A percentile compares a stretch with the other conserved stretches of the same genome.
phyloP scores from a whole-genome alignment of 495 filamentous ascomycete species.

The Pyrenopolyporus hunteri region DNA sequence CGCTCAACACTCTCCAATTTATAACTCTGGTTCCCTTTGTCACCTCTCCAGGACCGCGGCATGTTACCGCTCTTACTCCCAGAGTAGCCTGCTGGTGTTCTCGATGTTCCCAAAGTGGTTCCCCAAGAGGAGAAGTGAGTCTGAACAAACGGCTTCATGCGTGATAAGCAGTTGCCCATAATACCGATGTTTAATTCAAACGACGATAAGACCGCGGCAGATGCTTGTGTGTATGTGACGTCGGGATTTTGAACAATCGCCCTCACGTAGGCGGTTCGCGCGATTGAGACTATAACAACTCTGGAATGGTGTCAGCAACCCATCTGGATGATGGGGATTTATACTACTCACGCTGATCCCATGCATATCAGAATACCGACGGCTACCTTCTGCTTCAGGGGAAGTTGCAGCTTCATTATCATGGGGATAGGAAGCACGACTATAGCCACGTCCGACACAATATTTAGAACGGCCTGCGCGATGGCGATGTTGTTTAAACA shows the following conservation, averaged over 20 bases:
- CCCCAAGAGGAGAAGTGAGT: neutral
- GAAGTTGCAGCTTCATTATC: neutral
- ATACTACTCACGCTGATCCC: constrained; percentile 6
- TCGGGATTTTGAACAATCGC: constrained; percentile 2
- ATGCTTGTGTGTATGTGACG: constrained; percentile 7
- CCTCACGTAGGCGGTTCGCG: constrained; percentile 6
- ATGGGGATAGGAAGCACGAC: constrained; percentile 10
- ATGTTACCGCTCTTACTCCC: neutral
- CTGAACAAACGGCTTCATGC: constrained; percentile 2
- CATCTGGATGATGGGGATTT: neutral
- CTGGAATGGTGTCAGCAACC: neutral
- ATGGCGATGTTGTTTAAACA: constrained; percentile 6
- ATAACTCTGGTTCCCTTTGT: neutral
- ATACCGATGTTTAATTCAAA: constrained; percentile 15
- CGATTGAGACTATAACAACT: constrained; percentile 7
- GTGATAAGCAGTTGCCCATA: constrained; percentile 3
- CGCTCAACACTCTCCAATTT: neutral
- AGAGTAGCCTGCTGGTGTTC: neutral
- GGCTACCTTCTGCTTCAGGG: constrained; percentile 3
- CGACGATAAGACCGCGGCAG: constrained; percentile 1
- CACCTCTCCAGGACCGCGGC: constrained; percentile 1
- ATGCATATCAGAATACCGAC: constrained; percentile 2
- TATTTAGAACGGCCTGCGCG: constrained; percentile 9
- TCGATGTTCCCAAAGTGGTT: neutral
- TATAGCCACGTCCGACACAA: neutral